phyloP scores from a whole-genome alignment of 345 rosid species.

The Gossypioides kirkii region DNA sequence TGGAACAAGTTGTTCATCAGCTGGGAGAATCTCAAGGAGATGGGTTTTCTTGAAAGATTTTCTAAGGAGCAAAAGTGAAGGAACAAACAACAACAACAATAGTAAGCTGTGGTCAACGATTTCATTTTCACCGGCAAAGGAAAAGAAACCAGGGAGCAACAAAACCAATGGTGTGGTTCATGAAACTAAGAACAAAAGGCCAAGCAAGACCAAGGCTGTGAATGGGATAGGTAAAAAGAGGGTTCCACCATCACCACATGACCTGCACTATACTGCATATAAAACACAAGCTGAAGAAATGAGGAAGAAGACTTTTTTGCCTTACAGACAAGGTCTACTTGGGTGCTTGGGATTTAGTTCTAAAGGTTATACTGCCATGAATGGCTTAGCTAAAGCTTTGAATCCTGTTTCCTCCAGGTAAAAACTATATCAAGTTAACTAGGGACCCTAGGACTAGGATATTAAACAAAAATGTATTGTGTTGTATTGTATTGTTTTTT shows the following conservation, averaged over 20 bases:
- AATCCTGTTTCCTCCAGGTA: constrained; percentile 89
- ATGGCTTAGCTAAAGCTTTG: constrained; percentile 81
- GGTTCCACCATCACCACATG: constrained; percentile 73
- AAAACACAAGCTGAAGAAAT: constrained; percentile 94
- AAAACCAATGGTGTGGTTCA: not conserved
- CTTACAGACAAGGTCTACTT: constrained; percentile 88
- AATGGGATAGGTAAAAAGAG: constrained; percentile 46
- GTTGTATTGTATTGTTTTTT: too few species aligned
- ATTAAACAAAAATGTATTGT: too few species aligned
- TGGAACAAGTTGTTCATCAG: constrained; percentile 46
- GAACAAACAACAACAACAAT: constrained; percentile 60
- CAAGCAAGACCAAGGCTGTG: constrained; percentile 20
- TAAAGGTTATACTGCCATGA: constrained; percentile 82
- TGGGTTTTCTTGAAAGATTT: constrained; percentile 55
- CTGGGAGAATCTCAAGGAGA: constrained; percentile 85
- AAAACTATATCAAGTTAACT: constrained; percentile 22
- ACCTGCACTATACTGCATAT: constrained; percentile 77
- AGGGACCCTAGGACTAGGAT: constrained; percentile 25
- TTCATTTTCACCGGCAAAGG: constrained; percentile 65
- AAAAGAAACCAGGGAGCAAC: constrained; percentile 33
- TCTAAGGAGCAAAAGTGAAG: constrained; percentile 88
- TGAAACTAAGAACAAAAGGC: constrained; percentile 7
- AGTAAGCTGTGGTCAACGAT: constrained; percentile 63
- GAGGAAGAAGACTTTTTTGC: constrained; percentile 91
- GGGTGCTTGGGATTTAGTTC: constrained; percentile 97